A percentile compares a stretch with the other conserved stretches of the same genome.
phyloP scores from a whole-genome alignment of 148 eudicot genomes.

The Amaranthus cruentus region DNA sequence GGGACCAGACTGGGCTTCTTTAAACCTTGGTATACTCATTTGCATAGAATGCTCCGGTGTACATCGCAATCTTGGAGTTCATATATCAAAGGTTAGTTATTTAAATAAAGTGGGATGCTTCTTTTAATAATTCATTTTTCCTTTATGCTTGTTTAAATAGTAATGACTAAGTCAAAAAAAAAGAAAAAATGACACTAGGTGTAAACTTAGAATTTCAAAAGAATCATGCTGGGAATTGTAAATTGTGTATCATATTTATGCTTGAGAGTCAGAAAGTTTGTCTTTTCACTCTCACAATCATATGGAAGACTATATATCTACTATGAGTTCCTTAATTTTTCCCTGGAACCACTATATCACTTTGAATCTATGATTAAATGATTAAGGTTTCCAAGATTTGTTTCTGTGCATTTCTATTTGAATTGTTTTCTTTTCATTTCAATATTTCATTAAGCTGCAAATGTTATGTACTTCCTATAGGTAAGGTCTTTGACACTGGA shows the following conservation, averaged over 20 bases:
- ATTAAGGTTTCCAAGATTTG: not conserved
- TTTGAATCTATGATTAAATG: not conserved
- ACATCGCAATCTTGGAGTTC: constrained; percentile 97
- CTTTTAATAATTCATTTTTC: not conserved
- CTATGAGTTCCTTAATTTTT: not conserved
- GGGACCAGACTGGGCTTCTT: constrained; percentile 97
- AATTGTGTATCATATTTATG: not conserved
- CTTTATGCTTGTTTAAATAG: not conserved
- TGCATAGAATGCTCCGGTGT: constrained; percentile 98
- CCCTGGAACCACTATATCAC: not conserved
- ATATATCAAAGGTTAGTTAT: constrained; percentile 81
- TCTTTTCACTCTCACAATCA: not conserved
- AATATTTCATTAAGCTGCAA: not conserved
- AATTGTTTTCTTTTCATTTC: not conserved
- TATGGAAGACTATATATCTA: not conserved
- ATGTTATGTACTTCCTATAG: constrained; percentile 33
- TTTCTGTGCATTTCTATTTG: not conserved
- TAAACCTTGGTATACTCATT: constrained; percentile 88
- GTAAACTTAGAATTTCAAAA: not conserved
- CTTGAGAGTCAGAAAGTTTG: not conserved
- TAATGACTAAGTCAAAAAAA: not conserved
- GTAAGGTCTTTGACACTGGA: constrained; percentile 87
- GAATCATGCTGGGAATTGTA: not conserved
- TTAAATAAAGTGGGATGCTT: not conserved
- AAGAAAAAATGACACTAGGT: not conserved